Evolutionary conservation across 208 protist species (phyloP), one percentile per base, ranked within the genome.

Genomic region (Leishmania arabica): DNA sequence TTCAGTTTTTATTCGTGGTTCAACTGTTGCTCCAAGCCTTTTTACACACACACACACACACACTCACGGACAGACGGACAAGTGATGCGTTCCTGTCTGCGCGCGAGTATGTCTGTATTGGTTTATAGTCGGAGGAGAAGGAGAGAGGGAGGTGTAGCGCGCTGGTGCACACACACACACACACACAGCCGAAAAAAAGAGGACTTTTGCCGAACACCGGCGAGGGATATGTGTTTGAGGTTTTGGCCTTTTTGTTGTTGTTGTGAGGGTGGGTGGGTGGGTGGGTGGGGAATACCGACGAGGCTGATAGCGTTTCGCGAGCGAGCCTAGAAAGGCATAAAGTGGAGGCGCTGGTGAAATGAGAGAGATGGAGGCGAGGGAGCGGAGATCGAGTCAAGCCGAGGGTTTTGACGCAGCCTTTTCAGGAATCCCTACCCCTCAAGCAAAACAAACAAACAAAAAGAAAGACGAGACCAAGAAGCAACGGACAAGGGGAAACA

Each of bases 1-100:
- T 72, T 74, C 54, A 37, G 27, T 77, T 74, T 78, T 70, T 53
- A 51, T 58, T 42, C 31, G 45, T 54, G 47, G 31, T 47, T 40
- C n/a, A 56, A 49, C 4, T 56, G 13, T 37, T 27, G 45, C 47
- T 49, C 13, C 3, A 56, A 47, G 45, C 7, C 24, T 31, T 53
- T 37, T 17, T 27, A 42, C 31, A 73, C 68, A 51, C 68, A 51
- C 42, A 49, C 70, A 74, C 71, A n/a, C 19, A 34, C 73, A 34
- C 34, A 34, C 34, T 51, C 51, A 77, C 54, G 24, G 37, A 34
- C 56, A 77, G 24, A 68, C 51, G 40, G 37, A 53, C 54, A 77
- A 42, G 31, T 34, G 51, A 56, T 27, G 71, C 47, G 71, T 62
- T 51, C 15, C 11, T 27, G 49, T n/a, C 49, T 75, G 51, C 62